Percentiles rank a stretch among this genome's conserved stretches.
Evolutionary conservation across 768 basidiomycete genomes (phyloP).

Genomic region (Leccinum arenicola): DNA sequence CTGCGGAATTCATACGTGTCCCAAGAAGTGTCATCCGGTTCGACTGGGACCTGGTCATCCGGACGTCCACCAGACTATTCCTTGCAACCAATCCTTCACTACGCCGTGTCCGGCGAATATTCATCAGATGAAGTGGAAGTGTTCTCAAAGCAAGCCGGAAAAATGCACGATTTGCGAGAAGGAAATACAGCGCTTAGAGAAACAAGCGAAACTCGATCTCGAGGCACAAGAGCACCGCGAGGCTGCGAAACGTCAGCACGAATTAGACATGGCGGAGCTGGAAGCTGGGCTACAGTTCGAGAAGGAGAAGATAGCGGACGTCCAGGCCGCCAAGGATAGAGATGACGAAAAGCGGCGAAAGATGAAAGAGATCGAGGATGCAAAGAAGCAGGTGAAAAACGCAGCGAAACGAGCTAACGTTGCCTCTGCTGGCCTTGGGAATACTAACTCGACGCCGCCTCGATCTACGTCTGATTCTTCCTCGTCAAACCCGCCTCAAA

Average conservation of each 20-base stretch:
- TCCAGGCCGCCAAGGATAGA: conserved; percentile 14
- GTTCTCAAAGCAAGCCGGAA: conserved; percentile 36
- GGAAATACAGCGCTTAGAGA: conserved; percentile 37
- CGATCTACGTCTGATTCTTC: background rate
- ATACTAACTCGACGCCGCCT: background rate
- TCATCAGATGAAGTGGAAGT: conserved; percentile 45
- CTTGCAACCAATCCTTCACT: conserved; percentile 39
- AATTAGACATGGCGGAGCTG: conserved; percentile 6
- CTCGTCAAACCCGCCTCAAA: conserved; percentile 2
- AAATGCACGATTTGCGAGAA: conserved; percentile 49
- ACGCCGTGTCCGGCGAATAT: conserved; percentile 40
- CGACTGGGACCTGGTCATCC: conserved; percentile 46
- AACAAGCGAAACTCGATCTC: conserved; percentile 40
- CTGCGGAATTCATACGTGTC: conserved; percentile 54
- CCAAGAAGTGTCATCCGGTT: conserved; percentile 57
- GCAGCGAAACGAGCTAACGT: conserved; percentile 1
- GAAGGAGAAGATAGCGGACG: conserved; percentile 6
- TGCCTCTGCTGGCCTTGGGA: background rate
- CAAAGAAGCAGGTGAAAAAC: conserved; percentile 5
- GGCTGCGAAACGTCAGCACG: conserved; percentile 43
- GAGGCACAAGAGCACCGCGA: conserved; percentile 44
- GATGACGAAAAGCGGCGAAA: conserved; percentile 9
- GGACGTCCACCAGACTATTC: conserved; percentile 29
- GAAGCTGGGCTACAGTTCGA: conserved; percentile 12
- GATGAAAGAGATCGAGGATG: conserved; percentile 12